Conservation (phyloP, 1,284 basidiomycete species). For the Kalmanozyma brasiliensis region DNA sequence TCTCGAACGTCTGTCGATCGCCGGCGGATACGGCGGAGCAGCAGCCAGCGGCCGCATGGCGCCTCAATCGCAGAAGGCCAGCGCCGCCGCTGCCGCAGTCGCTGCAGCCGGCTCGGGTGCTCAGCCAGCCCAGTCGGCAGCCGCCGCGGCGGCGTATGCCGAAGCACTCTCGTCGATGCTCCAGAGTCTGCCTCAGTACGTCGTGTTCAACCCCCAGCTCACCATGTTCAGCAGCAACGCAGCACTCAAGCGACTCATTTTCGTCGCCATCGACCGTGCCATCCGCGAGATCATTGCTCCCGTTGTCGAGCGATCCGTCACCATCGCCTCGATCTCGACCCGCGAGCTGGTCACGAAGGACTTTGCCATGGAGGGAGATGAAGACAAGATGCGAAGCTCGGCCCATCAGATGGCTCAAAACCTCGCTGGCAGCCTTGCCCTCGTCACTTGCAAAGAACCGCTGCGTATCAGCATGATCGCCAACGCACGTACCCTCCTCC, state of each 20-base stretch:
- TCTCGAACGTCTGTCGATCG: constrained; percentile 57
- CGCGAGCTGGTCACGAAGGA: constrained; percentile 95
- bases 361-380: constrained; percentile 92
- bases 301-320: constrained; percentile 98
- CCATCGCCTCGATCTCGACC: constrained; percentile 97
- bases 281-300: constrained; percentile 98
- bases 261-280: constrained; percentile 90
- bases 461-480: constrained; percentile 90
- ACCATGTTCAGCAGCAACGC: constrained; percentile 79
- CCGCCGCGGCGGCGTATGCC: constrained; percentile 68
- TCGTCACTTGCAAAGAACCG: constrained; percentile 99
- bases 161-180: constrained; percentile 77
- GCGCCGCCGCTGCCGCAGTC: constrained; percentile 39
- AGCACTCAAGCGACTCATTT: constrained; percentile 88
- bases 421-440: constrained; percentile 91
- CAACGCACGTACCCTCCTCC: constrained; percentile 77
- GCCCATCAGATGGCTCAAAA: constrained; percentile 97
- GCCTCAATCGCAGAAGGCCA: constrained; percentile 45
- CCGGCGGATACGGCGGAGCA: constrained; percentile 34
- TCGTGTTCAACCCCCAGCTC: constrained; percentile 78
- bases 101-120: constrained; percentile 45
- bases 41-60: constrained; percentile 36
- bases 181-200: constrained; percentile 76
- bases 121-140: constrained; percentile 44
- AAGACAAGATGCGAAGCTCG: constrained; percentile 88